Conservation (phyloP, 768 basidiomycete genomes). For the Rhizopogon vulgaris region DNA sequence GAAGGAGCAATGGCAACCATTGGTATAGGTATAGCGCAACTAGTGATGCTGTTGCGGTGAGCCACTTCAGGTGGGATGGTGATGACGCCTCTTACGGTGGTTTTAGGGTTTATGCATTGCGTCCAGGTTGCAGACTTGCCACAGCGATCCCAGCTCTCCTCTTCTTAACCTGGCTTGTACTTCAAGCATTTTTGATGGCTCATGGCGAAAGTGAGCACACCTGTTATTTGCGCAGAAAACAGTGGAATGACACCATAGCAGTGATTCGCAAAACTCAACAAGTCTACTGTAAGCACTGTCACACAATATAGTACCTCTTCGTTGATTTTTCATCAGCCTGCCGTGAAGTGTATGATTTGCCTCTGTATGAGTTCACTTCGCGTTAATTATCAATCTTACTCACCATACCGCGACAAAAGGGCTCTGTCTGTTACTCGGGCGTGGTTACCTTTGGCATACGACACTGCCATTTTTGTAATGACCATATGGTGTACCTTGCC, state of each 20-base stretch:
- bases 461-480: constrained; percentile 36
- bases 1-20: not conserved
- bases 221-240: not conserved
- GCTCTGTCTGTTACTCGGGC: constrained; percentile 15
- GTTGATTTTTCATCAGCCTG: not conserved
- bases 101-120: not conserved
- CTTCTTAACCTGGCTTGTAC: not conserved
- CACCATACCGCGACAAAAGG: not conserved
- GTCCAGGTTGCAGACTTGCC: not conserved
- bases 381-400: not conserved
- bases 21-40: not conserved
- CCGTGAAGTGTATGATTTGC: not conserved
- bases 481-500: constrained; percentile 35
- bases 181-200: not conserved
- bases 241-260: not conserved
- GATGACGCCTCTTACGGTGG: not conserved
- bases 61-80: not conserved
- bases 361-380: not conserved
- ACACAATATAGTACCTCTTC: not conserved
- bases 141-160: not conserved
- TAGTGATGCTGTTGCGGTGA: not conserved
- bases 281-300: not conserved
- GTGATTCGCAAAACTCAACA: not conserved
- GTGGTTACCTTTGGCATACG: constrained; percentile 45
- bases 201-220: not conserved